These are phyloP conservation scores for Cladophialophora chaetospira DNA, from an alignment of 2,329 filamentous ascomycete genomes.

Conservation along the genomic window DNA sequence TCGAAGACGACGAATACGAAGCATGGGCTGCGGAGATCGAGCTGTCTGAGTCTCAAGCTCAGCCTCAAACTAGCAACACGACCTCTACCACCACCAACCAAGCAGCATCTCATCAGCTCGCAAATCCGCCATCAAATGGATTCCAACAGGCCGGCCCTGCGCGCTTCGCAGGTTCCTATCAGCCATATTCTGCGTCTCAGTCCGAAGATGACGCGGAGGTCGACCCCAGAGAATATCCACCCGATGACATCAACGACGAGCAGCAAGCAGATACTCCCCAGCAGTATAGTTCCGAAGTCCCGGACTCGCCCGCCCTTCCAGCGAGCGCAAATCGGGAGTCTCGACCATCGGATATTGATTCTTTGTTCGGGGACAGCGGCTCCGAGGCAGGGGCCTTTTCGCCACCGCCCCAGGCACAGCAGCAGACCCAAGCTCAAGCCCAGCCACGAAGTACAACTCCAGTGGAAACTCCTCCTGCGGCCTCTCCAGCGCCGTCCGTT, in stretches of 20 bases:
- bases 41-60: not conserved
- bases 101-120: not conserved
- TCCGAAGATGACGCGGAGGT: not conserved
- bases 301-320: not conserved
- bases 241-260: not conserved
- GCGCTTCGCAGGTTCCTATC: not conserved
- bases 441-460: too few species aligned
- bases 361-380: conserved; percentile 8
- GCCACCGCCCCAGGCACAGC: not conserved
- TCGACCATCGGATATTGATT: conserved; percentile 5
- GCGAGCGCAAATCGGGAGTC: not conserved
- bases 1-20: not conserved
- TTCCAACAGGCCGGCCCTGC: too few species aligned
- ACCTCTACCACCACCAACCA: too few species aligned
- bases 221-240: not conserved
- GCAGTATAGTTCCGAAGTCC: not conserved
- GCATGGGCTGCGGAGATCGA: not conserved
- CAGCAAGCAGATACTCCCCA: not conserved
- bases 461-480: too few species aligned
- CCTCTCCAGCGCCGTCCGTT: too few species aligned
- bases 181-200: not conserved
- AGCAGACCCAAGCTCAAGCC: not conserved
- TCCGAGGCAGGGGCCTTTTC: not conserved
- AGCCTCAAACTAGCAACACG: not conserved
- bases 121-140: too few species aligned